These are phyloP conservation scores for Leptodermis oblonga DNA, from an alignment of 257 asterid species.

Conservation along the genomic window DNA sequence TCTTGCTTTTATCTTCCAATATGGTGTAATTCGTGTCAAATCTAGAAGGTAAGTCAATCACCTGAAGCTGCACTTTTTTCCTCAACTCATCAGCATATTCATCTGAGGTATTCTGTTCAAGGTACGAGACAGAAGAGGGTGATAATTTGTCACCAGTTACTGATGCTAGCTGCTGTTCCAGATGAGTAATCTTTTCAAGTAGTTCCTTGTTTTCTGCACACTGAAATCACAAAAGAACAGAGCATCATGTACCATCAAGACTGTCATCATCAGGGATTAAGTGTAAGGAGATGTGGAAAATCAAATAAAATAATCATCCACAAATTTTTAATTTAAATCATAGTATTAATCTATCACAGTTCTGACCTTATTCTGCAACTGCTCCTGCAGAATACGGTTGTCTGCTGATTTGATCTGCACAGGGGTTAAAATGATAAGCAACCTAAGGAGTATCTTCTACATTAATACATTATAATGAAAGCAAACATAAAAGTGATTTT, in stretches of 20 bases:
- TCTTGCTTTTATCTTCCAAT: not conserved
- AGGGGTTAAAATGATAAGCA: constrained; percentile 28
- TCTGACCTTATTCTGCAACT: constrained; percentile 78
- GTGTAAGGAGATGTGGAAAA: constrained; percentile 7
- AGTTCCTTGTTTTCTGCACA: constrained; percentile 72
- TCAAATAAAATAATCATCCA: not conserved
- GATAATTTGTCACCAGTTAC: constrained; percentile 37
- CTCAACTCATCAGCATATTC: constrained; percentile 59
- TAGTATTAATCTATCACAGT: not conserved
- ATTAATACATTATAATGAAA: not conserved
- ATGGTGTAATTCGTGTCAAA: not conserved
- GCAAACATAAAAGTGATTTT: not conserved
- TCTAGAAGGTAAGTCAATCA: constrained; percentile 20
- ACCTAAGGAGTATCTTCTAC: not conserved
- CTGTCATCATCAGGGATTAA: not conserved
- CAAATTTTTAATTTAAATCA: not conserved
- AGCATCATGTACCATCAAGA: constrained; percentile 1
- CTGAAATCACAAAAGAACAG: constrained; percentile 40
- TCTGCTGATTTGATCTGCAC: constrained; percentile 92
- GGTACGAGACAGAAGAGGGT: constrained; percentile 33
- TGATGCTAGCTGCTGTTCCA: constrained; percentile 71
- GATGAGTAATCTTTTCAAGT: constrained; percentile 44
- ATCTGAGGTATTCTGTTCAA: constrained; percentile 47
- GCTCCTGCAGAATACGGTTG: constrained; percentile 90
- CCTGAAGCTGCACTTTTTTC: constrained; percentile 80